Conservation (phyloP, 2,329 filamentous ascomycete species). For the Botrytis sinoallii region DNA sequence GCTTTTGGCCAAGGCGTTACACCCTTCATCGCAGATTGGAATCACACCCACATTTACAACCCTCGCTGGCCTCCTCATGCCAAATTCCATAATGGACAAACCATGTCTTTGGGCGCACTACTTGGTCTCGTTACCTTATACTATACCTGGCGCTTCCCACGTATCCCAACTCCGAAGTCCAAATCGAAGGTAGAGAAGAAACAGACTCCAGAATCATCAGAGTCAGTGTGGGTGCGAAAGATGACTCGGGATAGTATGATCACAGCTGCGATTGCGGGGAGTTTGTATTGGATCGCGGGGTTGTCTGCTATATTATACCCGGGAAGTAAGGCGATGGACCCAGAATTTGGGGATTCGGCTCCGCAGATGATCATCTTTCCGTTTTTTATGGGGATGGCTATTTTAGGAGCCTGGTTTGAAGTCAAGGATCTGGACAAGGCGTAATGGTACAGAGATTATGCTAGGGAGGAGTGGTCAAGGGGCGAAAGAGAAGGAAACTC, state of each 20-base stretch:
- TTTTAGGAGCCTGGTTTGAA: constrained; percentile 22
- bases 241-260: constrained; percentile 27
- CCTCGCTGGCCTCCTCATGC: constrained; percentile 50
- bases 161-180: not conserved
- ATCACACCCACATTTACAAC: constrained; percentile 47
- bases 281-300: constrained; percentile 45
- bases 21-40: constrained; percentile 39
- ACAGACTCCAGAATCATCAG: not conserved
- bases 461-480: not conserved
- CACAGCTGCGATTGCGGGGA: constrained; percentile 41
- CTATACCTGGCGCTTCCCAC: constrained; percentile 35
- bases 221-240: not conserved
- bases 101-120: constrained; percentile 46
- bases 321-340: constrained; percentile 44
- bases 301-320: constrained; percentile 47
- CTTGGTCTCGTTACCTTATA: constrained; percentile 42
- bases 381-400: constrained; percentile 9
- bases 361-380: constrained; percentile 37
- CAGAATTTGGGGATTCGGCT: constrained; percentile 43
- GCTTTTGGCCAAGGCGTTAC: constrained; percentile 28
- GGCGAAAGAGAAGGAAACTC: not conserved
- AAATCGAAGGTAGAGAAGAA: not conserved
- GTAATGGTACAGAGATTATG: not conserved
- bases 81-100: constrained; percentile 52
- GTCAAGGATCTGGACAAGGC: not conserved